Evolutionary conservation across 2,329 filamentous ascomycete species (phyloP), one percentile per base, ranked within the genome.

Genomic region (Botrytis byssoidea): DNA sequence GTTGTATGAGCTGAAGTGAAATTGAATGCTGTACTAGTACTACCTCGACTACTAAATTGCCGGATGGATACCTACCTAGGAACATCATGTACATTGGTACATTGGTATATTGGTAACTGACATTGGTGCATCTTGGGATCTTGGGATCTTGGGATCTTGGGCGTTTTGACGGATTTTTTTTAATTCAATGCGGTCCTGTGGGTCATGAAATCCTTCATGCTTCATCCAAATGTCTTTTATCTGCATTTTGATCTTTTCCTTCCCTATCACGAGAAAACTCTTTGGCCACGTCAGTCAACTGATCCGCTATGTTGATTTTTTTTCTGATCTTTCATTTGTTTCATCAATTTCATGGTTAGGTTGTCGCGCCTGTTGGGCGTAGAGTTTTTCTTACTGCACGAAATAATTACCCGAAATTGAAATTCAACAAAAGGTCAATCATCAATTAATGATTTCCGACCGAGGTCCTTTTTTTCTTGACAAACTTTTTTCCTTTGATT

Each of bases 181-280:
- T 16, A 14, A 14, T 68, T 42, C 48, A 40, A 32, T 57, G 46
- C 57, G 51, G 51, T 55, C 51, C n/a, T 55, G 25, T 57, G 48
- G 65, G 46, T 68, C 65, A 7, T 40, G 9, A 40, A 51, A 68
- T 68, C 46, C 48, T 68, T 55, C 37, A 29, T 68, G 35, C 35
- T 42, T 68, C 35, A 42, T 57, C 40, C 9, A 32, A 42, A 55
- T 57, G 35, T 6, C 37, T 5, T 68, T 29, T n/a, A 32, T 68
- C 48, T 68, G 35, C 66, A 63, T 63, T 63, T 40, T 40, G 25
- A 42, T 57, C 32, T 48, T 55, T n/a, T 57, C 66, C 10, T 57
- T 68, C 66, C 66, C 66, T 68, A 68, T 68, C 48, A 55, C 29
- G 32, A 57, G 66, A 55, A 68, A 68, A 68, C 29, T 68, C 66